Conservation (phyloP, 257 asterid genomes). For the Plantago elongata region DNA sequence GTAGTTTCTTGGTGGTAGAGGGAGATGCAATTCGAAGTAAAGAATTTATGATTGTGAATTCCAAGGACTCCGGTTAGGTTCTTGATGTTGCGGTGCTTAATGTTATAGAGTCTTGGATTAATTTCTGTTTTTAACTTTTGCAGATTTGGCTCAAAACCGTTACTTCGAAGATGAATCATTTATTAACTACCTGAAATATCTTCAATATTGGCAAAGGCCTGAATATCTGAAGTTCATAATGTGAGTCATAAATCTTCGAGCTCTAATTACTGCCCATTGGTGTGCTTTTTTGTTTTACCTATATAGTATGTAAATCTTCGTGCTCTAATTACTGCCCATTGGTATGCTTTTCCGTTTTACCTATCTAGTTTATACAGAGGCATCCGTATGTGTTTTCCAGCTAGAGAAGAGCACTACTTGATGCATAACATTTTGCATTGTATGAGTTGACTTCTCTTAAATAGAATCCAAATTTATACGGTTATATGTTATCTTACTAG, state of each 20-base stretch:
- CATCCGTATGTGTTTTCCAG: too few relatives aligned
- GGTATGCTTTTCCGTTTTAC: neutral
- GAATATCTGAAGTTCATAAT: constrained; percentile 79
- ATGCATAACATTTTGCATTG: too few relatives aligned
- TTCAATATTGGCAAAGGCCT: constrained; percentile 92
- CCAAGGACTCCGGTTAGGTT: neutral
- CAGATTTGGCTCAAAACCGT: constrained; percentile 96
- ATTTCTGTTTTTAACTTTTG: constrained; percentile 15
- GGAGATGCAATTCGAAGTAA: neutral
- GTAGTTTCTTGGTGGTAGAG: neutral
- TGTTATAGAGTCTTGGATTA: constrained; percentile 14
- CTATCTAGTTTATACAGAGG: too few relatives aligned
- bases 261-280: neutral
- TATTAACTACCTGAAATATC: constrained; percentile 85
- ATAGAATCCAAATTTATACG: neutral
- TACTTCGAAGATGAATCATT: constrained; percentile 94
- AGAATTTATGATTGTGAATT: too few relatives aligned
- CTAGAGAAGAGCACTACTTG: too few relatives aligned
- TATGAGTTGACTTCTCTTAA: neutral
- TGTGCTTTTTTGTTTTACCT: constrained; percentile 1
- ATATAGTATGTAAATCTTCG: too few relatives aligned
- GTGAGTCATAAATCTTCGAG: constrained; percentile 33
- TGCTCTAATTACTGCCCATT: neutral
- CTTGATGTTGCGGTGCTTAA: neutral
- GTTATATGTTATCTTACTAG: constrained; percentile 28